Conservation (phyloP, 176 grass and related monocot species). For the Thalia dealbata region DNA sequence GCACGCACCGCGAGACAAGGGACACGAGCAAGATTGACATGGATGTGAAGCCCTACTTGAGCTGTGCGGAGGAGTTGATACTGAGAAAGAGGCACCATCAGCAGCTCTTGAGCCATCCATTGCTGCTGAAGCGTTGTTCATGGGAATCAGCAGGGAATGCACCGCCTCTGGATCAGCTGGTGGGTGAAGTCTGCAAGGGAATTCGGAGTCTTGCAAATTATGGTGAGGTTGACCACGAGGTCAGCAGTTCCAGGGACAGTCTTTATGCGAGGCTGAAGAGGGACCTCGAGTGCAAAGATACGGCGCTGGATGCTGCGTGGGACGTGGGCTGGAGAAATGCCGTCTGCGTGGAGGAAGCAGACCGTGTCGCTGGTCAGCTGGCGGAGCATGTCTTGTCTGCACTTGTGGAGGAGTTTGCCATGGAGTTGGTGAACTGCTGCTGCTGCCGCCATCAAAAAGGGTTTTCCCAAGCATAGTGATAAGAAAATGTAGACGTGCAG, state of each 20-base stretch:
- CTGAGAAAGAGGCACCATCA: conserved; percentile 25
- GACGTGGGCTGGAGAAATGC: conserved; percentile 57
- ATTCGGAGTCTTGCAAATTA: conserved; percentile 32
- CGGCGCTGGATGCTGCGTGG: conserved; percentile 38
- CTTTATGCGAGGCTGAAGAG: conserved; percentile 60
- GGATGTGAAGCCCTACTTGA: conserved; percentile 31
- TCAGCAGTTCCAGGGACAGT: conserved; percentile 20
- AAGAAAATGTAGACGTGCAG: background rate
- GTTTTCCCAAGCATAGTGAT: background rate
- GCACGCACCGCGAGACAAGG: conserved; percentile 8
- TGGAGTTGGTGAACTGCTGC: conserved; percentile 16
- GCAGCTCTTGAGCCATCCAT: conserved; percentile 16
- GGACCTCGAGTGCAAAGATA: conserved; percentile 40
- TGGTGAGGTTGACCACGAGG: background rate
- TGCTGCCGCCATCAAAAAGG: background rate
- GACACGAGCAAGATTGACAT: conserved; percentile 2
- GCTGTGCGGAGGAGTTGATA: conserved; percentile 43
- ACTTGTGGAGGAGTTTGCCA: conserved; percentile 46
- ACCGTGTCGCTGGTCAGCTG: conserved; percentile 26
- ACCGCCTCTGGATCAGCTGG: conserved; percentile 34
- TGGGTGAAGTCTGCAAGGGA: conserved; percentile 23
- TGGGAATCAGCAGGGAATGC: conserved; percentile 2
- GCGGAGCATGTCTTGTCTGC: conserved; percentile 35
- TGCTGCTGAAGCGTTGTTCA: conserved; percentile 6
- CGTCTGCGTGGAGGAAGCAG: conserved; percentile 47